Conservation (phyloP, 2,329 filamentous ascomycete genomes). For the Tolypocladium inflatum region DNA sequence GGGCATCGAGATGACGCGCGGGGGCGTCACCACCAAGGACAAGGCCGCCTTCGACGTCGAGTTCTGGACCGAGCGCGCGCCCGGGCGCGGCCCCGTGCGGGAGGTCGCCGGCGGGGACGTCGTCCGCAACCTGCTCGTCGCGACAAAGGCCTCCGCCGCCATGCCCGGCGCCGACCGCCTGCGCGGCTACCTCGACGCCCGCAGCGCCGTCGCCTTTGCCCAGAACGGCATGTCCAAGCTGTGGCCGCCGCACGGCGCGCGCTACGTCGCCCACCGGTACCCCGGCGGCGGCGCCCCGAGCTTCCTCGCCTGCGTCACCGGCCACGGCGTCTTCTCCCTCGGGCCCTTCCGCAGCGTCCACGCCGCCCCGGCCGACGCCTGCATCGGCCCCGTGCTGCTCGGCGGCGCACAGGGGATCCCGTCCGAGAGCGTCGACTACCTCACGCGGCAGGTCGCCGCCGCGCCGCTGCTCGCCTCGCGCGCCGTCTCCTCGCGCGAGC, state of each 20-base stretch:
- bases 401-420: constrained; percentile 7
- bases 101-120: constrained; percentile 28
- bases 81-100: constrained; percentile 24
- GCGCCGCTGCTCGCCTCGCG: constrained; percentile 34
- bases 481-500: constrained; percentile 28
- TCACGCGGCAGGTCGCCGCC: constrained; percentile 30
- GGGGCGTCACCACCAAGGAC: constrained; percentile 18
- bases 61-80: constrained; percentile 39
- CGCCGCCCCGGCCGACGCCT: constrained; percentile 37
- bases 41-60: constrained; percentile 38
- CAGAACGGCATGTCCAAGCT: constrained; percentile 79
- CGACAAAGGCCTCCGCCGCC: constrained; percentile 64
- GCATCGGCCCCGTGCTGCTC: constrained; percentile 35
- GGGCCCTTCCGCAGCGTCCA: constrained; percentile 43
- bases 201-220: constrained; percentile 69
- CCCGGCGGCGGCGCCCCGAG: constrained; percentile 38
- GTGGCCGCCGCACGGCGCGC: constrained; percentile 41
- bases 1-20: constrained; percentile 35
- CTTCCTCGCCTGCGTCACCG: constrained; percentile 60
- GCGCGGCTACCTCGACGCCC: constrained; percentile 47
- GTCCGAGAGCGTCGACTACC: constrained; percentile 17
- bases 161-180: constrained; percentile 51
- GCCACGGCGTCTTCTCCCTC: constrained; percentile 44
- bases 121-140: constrained; percentile 67
- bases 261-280: constrained; percentile 33